Evolutionary conservation across 2,329 filamentous ascomycete species (phyloP).

Genomic region (Lasiodiplodia citricola): DNA sequence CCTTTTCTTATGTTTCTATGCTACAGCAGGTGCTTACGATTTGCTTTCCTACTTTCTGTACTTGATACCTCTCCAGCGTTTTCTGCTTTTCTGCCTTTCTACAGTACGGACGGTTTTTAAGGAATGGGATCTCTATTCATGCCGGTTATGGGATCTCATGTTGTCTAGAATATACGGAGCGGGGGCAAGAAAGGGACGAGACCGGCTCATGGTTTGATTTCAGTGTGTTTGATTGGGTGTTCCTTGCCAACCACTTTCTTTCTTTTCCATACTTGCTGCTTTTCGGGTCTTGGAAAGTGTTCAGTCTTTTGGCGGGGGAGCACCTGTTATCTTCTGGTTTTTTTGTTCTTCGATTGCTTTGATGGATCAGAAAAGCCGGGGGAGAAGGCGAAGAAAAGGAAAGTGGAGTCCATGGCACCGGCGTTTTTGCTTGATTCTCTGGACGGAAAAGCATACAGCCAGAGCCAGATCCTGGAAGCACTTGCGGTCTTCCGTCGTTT

Average conservation of each 20-base stretch:
- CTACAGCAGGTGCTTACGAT: conserved; percentile 17
- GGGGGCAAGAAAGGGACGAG: neutral
- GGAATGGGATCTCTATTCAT: conserved; percentile 18
- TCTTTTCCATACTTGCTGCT: conserved; percentile 5
- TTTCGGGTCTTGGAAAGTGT: conserved; percentile 20
- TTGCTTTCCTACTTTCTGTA: conserved; percentile 21
- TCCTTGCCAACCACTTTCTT: conserved; percentile 14
- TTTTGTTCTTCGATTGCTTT: neutral
- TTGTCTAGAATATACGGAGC: conserved; percentile 6
- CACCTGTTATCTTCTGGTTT: neutral
- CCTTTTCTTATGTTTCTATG: conserved; percentile 24
- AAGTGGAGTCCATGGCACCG: conserved; percentile 3
- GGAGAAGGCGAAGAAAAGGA: neutral
- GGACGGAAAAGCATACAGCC: conserved; percentile 17
- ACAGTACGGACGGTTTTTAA: conserved; percentile 8
- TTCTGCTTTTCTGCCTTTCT: conserved; percentile 21
- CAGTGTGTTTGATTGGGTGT: conserved; percentile 7
- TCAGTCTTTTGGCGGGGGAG: conserved; percentile 5
- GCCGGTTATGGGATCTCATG: conserved; percentile 23
- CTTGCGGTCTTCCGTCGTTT: conserved; percentile 33
- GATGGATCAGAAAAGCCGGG: neutral
- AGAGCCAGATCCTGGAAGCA: neutral
- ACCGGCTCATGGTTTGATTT: conserved; percentile 12
- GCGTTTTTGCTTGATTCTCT: conserved; percentile 13
- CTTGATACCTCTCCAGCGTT: conserved; percentile 24